These are phyloP conservation scores for Sextonia rubra DNA, from an alignment of 164 flowering plant species.

Conservation along the genomic window DNA sequence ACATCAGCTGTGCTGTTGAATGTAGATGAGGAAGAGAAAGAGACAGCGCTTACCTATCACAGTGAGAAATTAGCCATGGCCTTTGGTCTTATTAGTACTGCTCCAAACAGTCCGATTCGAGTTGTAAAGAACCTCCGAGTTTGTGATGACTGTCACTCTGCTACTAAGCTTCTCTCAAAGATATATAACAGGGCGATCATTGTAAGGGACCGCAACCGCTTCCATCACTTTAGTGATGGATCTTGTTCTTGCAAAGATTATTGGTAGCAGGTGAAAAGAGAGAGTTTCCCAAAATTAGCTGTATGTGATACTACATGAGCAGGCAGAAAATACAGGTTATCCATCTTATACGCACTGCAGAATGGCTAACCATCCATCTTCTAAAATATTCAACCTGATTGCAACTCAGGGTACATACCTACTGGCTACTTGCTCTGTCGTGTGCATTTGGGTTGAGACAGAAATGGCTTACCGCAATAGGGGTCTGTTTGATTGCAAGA, in stretches of 20 bases:
- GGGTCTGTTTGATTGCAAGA: too few species aligned
- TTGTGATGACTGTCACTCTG: slow-evolving; percentile 36
- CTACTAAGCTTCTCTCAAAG: slow-evolving; percentile 37
- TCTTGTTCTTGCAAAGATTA: slow-evolving; percentile 48
- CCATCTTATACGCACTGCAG: neutral
- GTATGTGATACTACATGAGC: too few species aligned
- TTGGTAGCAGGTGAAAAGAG: slow-evolving; percentile 27
- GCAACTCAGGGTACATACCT: too few species aligned
- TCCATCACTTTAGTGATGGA: slow-evolving; percentile 48
- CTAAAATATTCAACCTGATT: neutral
- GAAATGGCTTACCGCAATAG: neutral
- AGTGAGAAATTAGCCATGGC: slow-evolving; percentile 58
- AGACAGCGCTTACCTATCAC: slow-evolving; percentile 37
- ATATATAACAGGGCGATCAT: slow-evolving; percentile 38
- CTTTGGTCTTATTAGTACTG: slow-evolving; percentile 39
- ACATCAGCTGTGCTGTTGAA: slow-evolving; percentile 35
- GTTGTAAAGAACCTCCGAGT: slow-evolving; percentile 46
- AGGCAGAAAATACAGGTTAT: neutral
- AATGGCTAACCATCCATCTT: neutral
- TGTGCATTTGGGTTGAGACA: neutral
- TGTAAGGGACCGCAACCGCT: slow-evolving; percentile 50
- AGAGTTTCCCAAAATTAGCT: neutral
- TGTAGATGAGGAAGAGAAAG: slow-evolving; percentile 52
- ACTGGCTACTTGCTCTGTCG: too few species aligned
- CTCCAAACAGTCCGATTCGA: slow-evolving; percentile 36